Conservation (phyloP, 225 moss, liverwort and hornwort genomes). For the Takakia lepidozioides region DNA sequence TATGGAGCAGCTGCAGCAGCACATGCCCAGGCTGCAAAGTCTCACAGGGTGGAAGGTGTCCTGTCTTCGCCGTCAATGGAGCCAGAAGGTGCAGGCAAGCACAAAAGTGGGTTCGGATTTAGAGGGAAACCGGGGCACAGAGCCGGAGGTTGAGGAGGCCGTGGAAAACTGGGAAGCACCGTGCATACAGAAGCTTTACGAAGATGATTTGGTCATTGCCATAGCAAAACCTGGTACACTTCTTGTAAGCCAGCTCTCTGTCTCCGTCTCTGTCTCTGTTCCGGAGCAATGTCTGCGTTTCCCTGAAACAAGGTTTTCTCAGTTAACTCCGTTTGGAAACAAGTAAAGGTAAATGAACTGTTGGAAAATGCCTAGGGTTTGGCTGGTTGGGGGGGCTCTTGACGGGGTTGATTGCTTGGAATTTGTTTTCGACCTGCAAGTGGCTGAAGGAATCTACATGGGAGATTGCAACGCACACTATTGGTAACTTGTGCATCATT, state of each 20-base stretch:
- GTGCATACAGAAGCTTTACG: constrained; percentile 44
- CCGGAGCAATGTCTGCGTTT: too few species aligned
- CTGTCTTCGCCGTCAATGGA: constrained; percentile 9
- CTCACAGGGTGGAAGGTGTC: constrained; percentile 17
- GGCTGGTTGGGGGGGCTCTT: too few species aligned
- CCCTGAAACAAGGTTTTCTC: too few species aligned
- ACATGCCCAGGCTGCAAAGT: constrained; percentile 19
- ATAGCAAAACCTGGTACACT: constrained; percentile 59
- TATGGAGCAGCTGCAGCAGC: constrained; percentile 27
- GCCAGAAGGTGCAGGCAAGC: constrained; percentile 4
- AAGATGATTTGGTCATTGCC: constrained; percentile 54
- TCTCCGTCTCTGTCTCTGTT: too few species aligned
- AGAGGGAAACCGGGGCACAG: not conserved
- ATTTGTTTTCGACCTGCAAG: too few species aligned
- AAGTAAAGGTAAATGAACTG: too few species aligned
- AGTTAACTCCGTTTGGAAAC: too few species aligned
- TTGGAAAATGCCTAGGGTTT: too few species aligned
- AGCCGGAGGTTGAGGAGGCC: constrained; percentile 1
- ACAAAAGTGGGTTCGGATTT: constrained; percentile 9
- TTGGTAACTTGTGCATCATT: too few species aligned
- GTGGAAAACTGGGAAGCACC: constrained; percentile 32
- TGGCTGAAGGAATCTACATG: too few species aligned
- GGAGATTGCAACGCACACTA: too few species aligned
- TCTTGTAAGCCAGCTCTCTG: constrained; percentile 22
- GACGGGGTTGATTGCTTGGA: too few species aligned